Percentiles rank a stretch among this genome's conserved stretches.
Evolutionary conservation across 2,329 filamentous ascomycete genomes (phyloP).

Genomic region (Trichoderma arundinaceum): DNA sequence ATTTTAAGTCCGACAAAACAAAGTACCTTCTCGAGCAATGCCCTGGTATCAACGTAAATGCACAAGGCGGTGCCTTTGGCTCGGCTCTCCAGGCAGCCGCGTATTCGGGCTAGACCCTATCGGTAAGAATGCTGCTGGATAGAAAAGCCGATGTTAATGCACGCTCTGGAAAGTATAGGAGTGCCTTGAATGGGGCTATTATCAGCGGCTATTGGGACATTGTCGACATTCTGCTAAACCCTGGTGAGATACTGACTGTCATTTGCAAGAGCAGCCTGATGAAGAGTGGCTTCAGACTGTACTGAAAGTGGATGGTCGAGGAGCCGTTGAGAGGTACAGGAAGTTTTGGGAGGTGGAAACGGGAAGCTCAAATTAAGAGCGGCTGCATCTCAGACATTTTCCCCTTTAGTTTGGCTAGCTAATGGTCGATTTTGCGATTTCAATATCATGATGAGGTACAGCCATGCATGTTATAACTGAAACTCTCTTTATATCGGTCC

Average conservation of each 20-base stretch:
- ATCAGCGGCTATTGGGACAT: neutral
- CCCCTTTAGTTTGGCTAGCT: too few relatives aligned
- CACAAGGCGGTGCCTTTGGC: neutral
- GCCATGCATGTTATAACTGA: too few relatives aligned
- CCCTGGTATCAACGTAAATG: neutral
- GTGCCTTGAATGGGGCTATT: neutral
- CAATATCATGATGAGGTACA: too few relatives aligned
- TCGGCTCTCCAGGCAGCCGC: neutral
- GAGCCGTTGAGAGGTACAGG: neutral
- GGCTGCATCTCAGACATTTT: too few relatives aligned
- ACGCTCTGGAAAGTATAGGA: neutral
- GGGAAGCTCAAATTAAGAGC: too few relatives aligned
- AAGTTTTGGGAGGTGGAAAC: slow-evolving; percentile 1
- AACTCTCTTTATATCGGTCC: too few relatives aligned
- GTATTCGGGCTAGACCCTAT: neutral
- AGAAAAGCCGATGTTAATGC: neutral
- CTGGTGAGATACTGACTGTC: neutral
- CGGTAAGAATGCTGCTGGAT: neutral
- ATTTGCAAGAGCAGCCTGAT: neutral
- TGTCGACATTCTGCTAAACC: slow-evolving; percentile 2
- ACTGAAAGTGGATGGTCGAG: neutral
- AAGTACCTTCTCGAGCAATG: neutral
- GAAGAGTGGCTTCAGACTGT: neutral
- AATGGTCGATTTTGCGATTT: too few relatives aligned
- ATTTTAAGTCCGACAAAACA: neutral